A percentile compares a stretch with the other conserved stretches of the same genome.
Conservation (phyloP, 2,329 filamentous ascomycete species). For the Daldinia eschscholtzii region DNA sequence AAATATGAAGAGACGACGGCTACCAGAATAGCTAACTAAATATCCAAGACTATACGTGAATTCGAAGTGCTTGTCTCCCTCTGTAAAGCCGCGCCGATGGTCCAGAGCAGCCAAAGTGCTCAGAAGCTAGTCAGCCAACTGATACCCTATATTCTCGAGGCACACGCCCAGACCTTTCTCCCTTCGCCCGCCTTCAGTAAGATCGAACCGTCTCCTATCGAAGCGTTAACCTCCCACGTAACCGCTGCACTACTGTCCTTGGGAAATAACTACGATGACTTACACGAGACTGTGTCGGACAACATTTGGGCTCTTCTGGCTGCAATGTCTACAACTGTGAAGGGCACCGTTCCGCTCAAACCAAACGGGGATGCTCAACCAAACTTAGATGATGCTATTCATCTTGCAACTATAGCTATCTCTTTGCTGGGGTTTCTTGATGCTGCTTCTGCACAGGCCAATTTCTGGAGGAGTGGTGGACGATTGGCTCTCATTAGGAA, state of each 20-base stretch:
- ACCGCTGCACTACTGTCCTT: constrained; percentile 85
- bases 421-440: constrained; percentile 92
- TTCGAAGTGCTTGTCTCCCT: constrained; percentile 91
- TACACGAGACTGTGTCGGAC: constrained; percentile 75
- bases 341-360: constrained; percentile 65
- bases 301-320: constrained; percentile 79
- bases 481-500: constrained; percentile 79
- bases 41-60: constrained; percentile 81
- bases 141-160: constrained; percentile 86
- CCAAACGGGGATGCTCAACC: constrained; percentile 68
- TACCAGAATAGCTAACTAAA: constrained; percentile 39
- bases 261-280: constrained; percentile 76
- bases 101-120: constrained; percentile 78
- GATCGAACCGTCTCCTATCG: constrained; percentile 89
- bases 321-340: constrained; percentile 74
- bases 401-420: constrained; percentile 80
- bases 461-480: constrained; percentile 84
- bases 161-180: constrained; percentile 81
- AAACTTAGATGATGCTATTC: constrained; percentile 74
- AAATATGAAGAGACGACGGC: constrained; percentile 1
- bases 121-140: constrained; percentile 84
- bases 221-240: constrained; percentile 82
- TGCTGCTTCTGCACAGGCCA: constrained; percentile 80
- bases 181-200: constrained; percentile 85
- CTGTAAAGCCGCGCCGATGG: constrained; percentile 86